Percentiles rank a stretch among this genome's conserved stretches.
These are phyloP conservation scores for Ophiostoma populinum DNA, from an alignment of 2,329 filamentous ascomycete species.

Conservation along the genomic window DNA sequence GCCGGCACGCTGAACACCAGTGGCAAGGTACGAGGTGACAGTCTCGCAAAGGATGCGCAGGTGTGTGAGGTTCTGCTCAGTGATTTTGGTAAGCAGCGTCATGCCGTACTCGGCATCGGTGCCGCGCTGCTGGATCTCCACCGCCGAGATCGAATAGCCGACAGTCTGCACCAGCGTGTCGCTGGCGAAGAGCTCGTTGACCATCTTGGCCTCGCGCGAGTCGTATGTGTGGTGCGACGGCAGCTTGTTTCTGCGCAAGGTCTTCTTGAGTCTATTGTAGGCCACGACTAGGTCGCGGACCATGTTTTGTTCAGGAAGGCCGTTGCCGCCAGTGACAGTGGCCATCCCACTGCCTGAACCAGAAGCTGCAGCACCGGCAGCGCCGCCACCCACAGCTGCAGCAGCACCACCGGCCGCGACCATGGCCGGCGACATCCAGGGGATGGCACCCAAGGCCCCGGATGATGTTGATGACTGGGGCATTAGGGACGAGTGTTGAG, in stretches of 20 bases:
- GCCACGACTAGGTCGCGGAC: slow-evolving; percentile 39
- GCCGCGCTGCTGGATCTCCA: slow-evolving; percentile 85
- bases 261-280: slow-evolving; percentile 43
- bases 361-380: neutral
- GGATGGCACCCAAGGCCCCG: too few species aligned
- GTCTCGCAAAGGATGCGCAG: slow-evolving; percentile 81
- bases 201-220: slow-evolving; percentile 11
- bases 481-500: slow-evolving; percentile 1
- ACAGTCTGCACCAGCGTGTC: slow-evolving; percentile 50
- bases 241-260: slow-evolving; percentile 37
- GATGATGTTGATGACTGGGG: too few species aligned
- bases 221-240: slow-evolving; percentile 18
- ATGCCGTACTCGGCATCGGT: slow-evolving; percentile 54
- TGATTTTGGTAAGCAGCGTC: slow-evolving; percentile 67
- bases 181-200: slow-evolving; percentile 31
- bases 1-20: slow-evolving; percentile 49
- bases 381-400: neutral
- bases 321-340: neutral
- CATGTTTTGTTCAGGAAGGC: slow-evolving; percentile 14
- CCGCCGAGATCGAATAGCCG: slow-evolving; percentile 70
- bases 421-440: slow-evolving; percentile 3
- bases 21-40: slow-evolving; percentile 63
- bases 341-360: neutral
- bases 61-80: slow-evolving; percentile 70
- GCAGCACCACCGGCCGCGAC: slow-evolving; percentile 2